phyloP scores from a whole-genome alignment of 345 rosid species.

The Gossypium arboreum region DNA sequence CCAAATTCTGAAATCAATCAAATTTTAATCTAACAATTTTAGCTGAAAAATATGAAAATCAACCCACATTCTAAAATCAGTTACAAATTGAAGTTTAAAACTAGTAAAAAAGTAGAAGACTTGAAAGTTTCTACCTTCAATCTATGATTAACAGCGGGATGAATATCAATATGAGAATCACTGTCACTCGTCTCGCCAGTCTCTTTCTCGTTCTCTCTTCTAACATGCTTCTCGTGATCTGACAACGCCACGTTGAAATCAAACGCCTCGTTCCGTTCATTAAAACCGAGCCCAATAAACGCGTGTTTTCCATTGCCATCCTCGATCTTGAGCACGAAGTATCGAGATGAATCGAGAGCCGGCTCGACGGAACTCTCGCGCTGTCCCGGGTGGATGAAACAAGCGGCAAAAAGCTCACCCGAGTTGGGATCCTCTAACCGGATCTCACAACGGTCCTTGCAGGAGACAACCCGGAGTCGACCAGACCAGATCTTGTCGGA shows the following conservation, averaged over 20 bases:
- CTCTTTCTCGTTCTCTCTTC: slow-evolving; percentile 80
- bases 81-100: not conserved
- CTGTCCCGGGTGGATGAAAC: slow-evolving; percentile 80
- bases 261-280: slow-evolving; percentile 88
- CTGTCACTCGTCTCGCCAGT: slow-evolving; percentile 29
- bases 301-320: slow-evolving; percentile 95
- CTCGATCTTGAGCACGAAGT: slow-evolving; percentile 93
- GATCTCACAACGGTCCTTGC: slow-evolving; percentile 97
- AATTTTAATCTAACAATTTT: not conserved
- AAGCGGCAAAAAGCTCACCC: slow-evolving; percentile 90
- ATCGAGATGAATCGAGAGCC: slow-evolving; percentile 93
- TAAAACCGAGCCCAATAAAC: slow-evolving; percentile 87
- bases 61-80: not conserved
- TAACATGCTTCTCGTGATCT: slow-evolving; percentile 90
- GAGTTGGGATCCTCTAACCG: slow-evolving; percentile 91
- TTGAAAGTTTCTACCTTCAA: slow-evolving; percentile 54
- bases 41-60: not conserved
- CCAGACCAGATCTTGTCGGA: slow-evolving; percentile 99
- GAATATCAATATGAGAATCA: slow-evolving; percentile 81
- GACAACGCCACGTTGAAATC: slow-evolving; percentile 99
- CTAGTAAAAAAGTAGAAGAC: not conserved
- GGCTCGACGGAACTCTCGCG: slow-evolving; percentile 89
- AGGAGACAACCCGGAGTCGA: slow-evolving; percentile 90
- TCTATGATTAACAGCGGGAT: slow-evolving; percentile 95
- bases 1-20: not conserved